Evolutionary conservation across 164 flowering plant species (phyloP), one percentile per base, ranked within the genome.

Genomic region (Magnolia sinica): DNA sequence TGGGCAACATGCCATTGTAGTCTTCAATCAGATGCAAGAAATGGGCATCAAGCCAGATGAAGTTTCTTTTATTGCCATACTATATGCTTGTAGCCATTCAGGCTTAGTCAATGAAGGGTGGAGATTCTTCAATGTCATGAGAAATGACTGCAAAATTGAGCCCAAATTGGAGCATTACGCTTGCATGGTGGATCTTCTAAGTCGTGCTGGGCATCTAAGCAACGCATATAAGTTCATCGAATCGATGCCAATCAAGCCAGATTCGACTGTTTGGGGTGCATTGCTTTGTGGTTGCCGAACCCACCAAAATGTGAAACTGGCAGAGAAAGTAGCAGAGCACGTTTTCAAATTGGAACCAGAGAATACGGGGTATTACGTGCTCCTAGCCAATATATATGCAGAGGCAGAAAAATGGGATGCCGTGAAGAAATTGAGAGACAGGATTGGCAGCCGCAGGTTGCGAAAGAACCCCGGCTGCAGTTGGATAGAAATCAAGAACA

Each of bases 371-470:
- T 81, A 89, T 74, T 88, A 89, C 77, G 77, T 90, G 7, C 90
- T 91, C 76, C 76, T 91, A 18, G 86, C 91, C 18, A 84, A 88
- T 78, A 85, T 87, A 27, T 91, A 91, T 75, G 85, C 91, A 20
- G 95, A 89, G 81, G 88, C 92, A 37, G 88, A 90, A 65, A 87
- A 84, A 70, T 90, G 95, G 92, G 89, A 90, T 73, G 84, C 86
- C 74, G 88, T 86, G 73, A 83, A 83, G 68, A 85, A 80, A 59
- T 31, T 87, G 71, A 83, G 83, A 68, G 77, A 83, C 74, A 86
- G 80, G 80, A 87, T 88, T 55, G 80, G 85, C 11, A 64, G 64
- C 20, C 75, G 71, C 13, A 85, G 88, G 69, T 58, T 85, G 19
- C 86, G 73, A 70, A 87, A 89, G 83, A 86, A 87, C 67, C 87